Percentiles rank a stretch among this genome's conserved stretches.
Conservation (phyloP, 2,329 filamentous ascomycete species). For the Paraphaeosphaeria sporulosa region DNA sequence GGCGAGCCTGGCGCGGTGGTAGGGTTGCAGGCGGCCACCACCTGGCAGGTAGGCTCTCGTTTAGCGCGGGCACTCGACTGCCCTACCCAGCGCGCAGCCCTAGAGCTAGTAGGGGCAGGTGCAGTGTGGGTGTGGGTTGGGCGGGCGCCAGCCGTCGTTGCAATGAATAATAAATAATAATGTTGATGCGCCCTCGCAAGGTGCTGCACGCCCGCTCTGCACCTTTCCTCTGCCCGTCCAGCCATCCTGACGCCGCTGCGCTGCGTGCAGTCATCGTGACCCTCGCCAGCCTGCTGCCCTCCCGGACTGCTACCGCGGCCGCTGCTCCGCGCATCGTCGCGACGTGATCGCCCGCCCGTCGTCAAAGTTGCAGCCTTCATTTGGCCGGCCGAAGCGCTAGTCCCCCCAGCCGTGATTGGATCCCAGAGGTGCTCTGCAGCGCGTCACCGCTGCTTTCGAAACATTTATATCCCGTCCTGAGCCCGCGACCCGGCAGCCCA, state of each 20-base stretch:
- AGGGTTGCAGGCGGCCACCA: too few species aligned
- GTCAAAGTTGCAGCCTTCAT: slow-evolving; percentile 19
- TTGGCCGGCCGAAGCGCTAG: slow-evolving; percentile 12
- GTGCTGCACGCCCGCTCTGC: not conserved
- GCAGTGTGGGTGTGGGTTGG: not conserved
- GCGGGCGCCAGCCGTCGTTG: slow-evolving; percentile 1
- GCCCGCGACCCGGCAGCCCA: slow-evolving; percentile 8
- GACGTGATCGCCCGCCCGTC: slow-evolving; percentile 18
- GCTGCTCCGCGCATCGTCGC: slow-evolving; percentile 7
- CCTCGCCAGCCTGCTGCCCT: not conserved
- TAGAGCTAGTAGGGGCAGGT: not conserved
- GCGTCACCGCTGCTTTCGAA: slow-evolving; percentile 14
- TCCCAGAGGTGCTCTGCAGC: slow-evolving; percentile 5
- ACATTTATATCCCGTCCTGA: slow-evolving; percentile 12
- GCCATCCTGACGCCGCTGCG: not conserved
- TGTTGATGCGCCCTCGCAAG: not conserved
- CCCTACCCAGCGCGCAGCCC: slow-evolving; percentile 1
- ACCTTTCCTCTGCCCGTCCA: not conserved
- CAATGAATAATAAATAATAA: not conserved
- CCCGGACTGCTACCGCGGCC: not conserved
- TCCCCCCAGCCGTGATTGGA: slow-evolving; percentile 12
- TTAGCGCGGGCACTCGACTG: slow-evolving; percentile 5
- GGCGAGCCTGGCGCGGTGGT: not conserved
- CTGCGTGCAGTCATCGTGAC: not conserved
- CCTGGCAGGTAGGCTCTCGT: slow-evolving; percentile 1